Evolutionary conservation across 2,329 filamentous ascomycete genomes (phyloP).

Genomic region (Trichoderma guizhouense): DNA sequence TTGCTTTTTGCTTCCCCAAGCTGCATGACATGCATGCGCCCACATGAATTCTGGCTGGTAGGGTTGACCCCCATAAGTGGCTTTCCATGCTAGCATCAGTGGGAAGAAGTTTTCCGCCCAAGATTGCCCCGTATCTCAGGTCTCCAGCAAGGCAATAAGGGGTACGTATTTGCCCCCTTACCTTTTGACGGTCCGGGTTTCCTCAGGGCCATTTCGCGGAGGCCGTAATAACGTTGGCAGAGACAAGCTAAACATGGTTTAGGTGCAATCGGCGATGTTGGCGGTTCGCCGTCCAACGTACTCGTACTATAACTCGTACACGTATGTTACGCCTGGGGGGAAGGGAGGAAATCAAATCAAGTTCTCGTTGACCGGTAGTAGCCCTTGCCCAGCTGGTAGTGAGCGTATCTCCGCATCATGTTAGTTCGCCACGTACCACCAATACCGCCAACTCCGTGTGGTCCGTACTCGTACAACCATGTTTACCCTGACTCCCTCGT

Average conservation of each 20-base stretch:
- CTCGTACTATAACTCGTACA: not conserved
- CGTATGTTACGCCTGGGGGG: not conserved
- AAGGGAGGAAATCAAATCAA: not conserved
- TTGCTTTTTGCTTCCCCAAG: conserved; percentile 8
- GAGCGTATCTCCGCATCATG: not conserved
- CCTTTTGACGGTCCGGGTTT: not conserved
- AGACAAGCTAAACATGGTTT: not conserved
- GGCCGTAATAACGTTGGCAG: not conserved
- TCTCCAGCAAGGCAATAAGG: not conserved
- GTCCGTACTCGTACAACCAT: not conserved
- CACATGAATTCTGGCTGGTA: conserved; percentile 15
- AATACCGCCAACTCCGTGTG: not conserved
- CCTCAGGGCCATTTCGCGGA: not conserved
- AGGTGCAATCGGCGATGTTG: not conserved
- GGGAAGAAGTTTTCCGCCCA: not conserved
- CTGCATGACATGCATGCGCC: conserved; percentile 26
- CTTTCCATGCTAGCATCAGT: not conserved
- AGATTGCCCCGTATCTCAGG: not conserved
- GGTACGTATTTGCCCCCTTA: not conserved
- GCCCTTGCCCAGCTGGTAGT: not conserved
- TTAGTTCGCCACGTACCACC: not conserved
- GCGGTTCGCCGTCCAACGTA: conserved; percentile 3
- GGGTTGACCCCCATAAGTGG: not conserved
- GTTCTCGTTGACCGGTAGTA: not conserved
- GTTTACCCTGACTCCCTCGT: not conserved